Conservation (phyloP, 1,139 yeast genomes). For the Zygotorulaspora mrakii region DNA sequence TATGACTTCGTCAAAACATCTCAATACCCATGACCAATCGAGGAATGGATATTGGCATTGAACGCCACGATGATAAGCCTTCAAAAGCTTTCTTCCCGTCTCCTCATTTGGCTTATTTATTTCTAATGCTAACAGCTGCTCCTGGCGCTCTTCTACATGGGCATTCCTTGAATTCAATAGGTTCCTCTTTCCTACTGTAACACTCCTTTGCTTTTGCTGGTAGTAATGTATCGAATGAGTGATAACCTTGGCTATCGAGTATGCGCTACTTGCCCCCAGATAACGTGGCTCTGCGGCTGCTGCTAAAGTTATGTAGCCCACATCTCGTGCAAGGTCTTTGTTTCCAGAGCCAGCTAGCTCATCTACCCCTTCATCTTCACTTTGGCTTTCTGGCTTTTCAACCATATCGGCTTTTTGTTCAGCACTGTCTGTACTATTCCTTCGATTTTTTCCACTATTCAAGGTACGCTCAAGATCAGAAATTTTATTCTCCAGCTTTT, state of each 20-base stretch:
- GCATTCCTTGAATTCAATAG: not conserved
- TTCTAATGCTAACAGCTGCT: constrained; percentile 3
- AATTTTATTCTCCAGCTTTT: constrained; percentile 44
- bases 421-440: not conserved
- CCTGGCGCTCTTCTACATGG: constrained; percentile 2
- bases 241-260: constrained; percentile 33
- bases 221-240: constrained; percentile 7
- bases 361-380: constrained; percentile 1
- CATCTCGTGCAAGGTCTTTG: constrained; percentile 28
- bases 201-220: constrained; percentile 1
- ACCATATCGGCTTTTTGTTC: not conserved
- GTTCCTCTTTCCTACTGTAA: not conserved
- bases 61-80: constrained; percentile 25
- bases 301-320: constrained; percentile 32
- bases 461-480: constrained; percentile 37
- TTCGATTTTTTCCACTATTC: not conserved
- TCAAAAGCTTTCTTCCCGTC: constrained; percentile 4
- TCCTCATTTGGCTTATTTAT: constrained; percentile 3
- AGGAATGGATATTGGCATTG: constrained; percentile 37
- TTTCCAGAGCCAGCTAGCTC: constrained; percentile 2
- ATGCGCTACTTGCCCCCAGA: constrained; percentile 34
- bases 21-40: constrained; percentile 34
- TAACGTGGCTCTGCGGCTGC: constrained; percentile 32
- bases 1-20: constrained; percentile 27
- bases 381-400: constrained; percentile 1